phyloP scores from a whole-genome alignment of 768 basidiomycete species.

The Mycena rebaudengoi region DNA sequence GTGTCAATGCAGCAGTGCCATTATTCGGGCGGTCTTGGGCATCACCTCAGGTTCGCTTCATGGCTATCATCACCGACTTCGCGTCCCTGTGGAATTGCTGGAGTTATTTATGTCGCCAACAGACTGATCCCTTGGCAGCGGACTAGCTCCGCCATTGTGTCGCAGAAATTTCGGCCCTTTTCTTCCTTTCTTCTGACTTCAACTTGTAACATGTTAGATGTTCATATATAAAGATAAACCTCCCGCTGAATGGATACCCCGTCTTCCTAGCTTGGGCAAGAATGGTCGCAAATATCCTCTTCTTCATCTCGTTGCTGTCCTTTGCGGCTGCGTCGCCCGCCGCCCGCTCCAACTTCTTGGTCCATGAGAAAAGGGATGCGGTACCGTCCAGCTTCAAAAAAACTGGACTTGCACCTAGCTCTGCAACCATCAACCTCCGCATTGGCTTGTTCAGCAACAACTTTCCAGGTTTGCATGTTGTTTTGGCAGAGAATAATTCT shows the following conservation, averaged over 20 bases:
- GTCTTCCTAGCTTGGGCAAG: slow-evolving; percentile 10
- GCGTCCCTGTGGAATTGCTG: too few relatives aligned
- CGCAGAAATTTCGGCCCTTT: too few relatives aligned
- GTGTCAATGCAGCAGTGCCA: too few relatives aligned
- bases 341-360: slow-evolving; percentile 34
- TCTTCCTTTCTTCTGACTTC: too few relatives aligned
- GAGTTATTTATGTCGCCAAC: too few relatives aligned
- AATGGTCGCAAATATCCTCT: slow-evolving; percentile 22
- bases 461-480: slow-evolving; percentile 26
- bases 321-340: slow-evolving; percentile 19
- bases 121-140: too few relatives aligned
- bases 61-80: too few relatives aligned
- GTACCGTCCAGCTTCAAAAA: slow-evolving; percentile 26
- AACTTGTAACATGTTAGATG: too few relatives aligned
- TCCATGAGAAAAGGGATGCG: slow-evolving; percentile 30
- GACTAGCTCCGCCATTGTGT: too few relatives aligned
- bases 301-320: slow-evolving; percentile 24
- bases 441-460: slow-evolving; percentile 46
- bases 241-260: not conserved
- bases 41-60: too few relatives aligned
- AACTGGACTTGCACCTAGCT: slow-evolving; percentile 25
- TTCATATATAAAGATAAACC: slow-evolving; percentile 16
- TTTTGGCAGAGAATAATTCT: not conserved
- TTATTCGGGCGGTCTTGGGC: too few relatives aligned
- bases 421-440: slow-evolving; percentile 24